Conservation (phyloP, 2,329 filamentous ascomycete genomes). For the Fusarium ramigenum region DNA sequence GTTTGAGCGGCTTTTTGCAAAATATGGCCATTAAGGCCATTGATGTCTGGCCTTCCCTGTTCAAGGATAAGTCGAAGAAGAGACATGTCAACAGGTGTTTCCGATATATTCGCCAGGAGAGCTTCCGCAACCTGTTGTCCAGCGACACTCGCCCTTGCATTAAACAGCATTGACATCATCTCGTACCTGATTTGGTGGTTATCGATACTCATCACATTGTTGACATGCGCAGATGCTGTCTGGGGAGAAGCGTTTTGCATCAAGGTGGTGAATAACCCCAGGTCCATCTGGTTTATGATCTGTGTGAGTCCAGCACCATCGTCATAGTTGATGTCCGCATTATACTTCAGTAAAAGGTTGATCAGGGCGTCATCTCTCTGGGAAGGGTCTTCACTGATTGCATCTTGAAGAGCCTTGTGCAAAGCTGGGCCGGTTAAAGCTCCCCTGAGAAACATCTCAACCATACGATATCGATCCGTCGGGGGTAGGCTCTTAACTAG, state of each 20-base stretch:
- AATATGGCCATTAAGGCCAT: conserved; percentile 56
- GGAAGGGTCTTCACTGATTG: conserved; percentile 59
- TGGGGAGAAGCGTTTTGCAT: conserved; percentile 58
- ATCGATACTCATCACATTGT: conserved; percentile 56
- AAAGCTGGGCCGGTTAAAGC: conserved; percentile 59
- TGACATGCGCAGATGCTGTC: conserved; percentile 59
- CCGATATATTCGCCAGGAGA: conserved; percentile 54
- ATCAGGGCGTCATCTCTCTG: conserved; percentile 62
- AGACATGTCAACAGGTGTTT: conserved; percentile 59
- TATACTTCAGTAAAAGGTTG: conserved; percentile 60
- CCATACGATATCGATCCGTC: conserved; percentile 57
- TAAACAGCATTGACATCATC: conserved; percentile 59
- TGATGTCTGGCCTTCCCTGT: conserved; percentile 63
- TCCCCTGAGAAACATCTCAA: conserved; percentile 59
- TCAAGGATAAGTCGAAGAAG: conserved; percentile 60
- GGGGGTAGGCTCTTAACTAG: conserved; percentile 55
- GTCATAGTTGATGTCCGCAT: conserved; percentile 64
- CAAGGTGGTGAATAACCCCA: conserved; percentile 56
- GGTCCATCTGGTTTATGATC: conserved; percentile 59
- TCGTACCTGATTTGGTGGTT: conserved; percentile 56
- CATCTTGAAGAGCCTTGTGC: conserved; percentile 60
- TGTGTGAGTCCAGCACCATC: conserved; percentile 59
- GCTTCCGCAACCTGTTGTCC: conserved; percentile 54
- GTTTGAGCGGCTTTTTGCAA: conserved; percentile 54
- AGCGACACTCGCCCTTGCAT: conserved; percentile 55